Base-by-base conservation (phyloP, 768 basidiomycete genomes). In the Gymnopilus junonius region DNA sequence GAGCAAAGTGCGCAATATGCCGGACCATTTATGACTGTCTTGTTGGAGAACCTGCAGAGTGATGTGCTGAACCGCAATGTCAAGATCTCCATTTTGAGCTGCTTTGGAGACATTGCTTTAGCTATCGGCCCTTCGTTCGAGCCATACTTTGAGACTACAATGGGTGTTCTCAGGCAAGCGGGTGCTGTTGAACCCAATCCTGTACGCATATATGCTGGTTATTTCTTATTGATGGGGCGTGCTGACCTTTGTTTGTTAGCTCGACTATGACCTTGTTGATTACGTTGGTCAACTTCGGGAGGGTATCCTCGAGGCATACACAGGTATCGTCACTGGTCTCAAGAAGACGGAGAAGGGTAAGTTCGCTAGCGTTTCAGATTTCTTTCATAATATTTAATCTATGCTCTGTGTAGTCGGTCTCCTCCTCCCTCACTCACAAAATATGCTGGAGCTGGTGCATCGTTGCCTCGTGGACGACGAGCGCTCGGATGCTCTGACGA, bases 271-370 rank as follows among this genome's bases (percentile, higher is more conserved):
- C 65, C 85, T 96, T 60, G 85, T 96, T 60, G 97, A 99, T 67
- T 99, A 99, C 71, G 94, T 97, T 46, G 84, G 87, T 57, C 87
- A 87, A 57, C 83, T 99, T 60, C 88, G 97, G 37, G 97, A 99
- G 70, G 95, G 95, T 46, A 98, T 99, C 67, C 80, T 98, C 32
- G 97, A 99, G 75, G 97, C 97, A 2, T 98, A 97, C 71, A 97
- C 93, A 4, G 96, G 97, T 25, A 90, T 99, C 65, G 89, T 98
- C 63, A 90, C 93, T 37, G 95, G 92, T 0, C 80, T 98, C 72
- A 96, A 95, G 82, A 88, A 87, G 69, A 91, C 91, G 1, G 85
- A 87, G 21, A 89, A 94, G 79, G 85, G 94, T 93, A 68, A 17
- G 50, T 59, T 8, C n/a, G n/a, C n/a, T n/a, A n/a, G n/a, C n/a